These are phyloP conservation scores for Gymnopilus junonius DNA, from an alignment of 768 basidiomycete species.

Conservation along the genomic window DNA sequence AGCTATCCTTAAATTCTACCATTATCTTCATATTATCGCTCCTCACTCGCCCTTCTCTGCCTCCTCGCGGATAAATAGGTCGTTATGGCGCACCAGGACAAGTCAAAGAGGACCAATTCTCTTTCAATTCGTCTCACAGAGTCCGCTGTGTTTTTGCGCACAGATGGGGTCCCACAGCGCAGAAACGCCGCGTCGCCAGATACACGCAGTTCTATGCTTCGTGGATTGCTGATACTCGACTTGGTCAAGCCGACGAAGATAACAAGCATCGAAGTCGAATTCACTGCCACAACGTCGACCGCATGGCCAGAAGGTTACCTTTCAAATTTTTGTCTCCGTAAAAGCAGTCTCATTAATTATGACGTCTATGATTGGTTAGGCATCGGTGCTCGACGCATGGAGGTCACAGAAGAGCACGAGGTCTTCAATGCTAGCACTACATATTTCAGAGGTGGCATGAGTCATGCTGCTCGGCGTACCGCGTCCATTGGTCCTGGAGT, in stretches of 20 bases:
- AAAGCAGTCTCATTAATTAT: background rate
- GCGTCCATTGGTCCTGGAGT: slow-evolving; percentile 54
- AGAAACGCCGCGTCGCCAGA: slow-evolving; percentile 25
- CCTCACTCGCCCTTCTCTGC: background rate
- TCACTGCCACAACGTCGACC: slow-evolving; percentile 74
- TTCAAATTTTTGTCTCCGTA: slow-evolving; percentile 4
- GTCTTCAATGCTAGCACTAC: slow-evolving; percentile 73
- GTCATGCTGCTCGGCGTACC: slow-evolving; percentile 34
- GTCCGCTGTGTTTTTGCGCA: slow-evolving; percentile 71
- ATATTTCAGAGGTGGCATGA: slow-evolving; percentile 69
- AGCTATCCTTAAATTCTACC: background rate
- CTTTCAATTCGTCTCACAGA: slow-evolving; percentile 70
- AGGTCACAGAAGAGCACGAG: slow-evolving; percentile 78
- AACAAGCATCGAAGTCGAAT: slow-evolving; percentile 80
- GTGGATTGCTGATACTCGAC: slow-evolving; percentile 63
- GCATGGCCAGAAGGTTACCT: slow-evolving; percentile 84
- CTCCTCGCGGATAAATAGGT: background rate
- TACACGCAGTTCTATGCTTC: slow-evolving; percentile 54
- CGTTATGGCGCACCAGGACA: slow-evolving; percentile 1
- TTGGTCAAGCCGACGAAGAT: slow-evolving; percentile 81
- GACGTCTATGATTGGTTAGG: slow-evolving; percentile 31
- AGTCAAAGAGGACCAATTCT: slow-evolving; percentile 39
- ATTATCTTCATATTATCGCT: background rate
- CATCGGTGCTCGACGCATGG: slow-evolving; percentile 74
- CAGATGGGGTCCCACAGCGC: slow-evolving; percentile 42